Evolutionary conservation across 2,329 filamentous ascomycete species (phyloP).

Genomic region (Diaporthe sp.): DNA sequence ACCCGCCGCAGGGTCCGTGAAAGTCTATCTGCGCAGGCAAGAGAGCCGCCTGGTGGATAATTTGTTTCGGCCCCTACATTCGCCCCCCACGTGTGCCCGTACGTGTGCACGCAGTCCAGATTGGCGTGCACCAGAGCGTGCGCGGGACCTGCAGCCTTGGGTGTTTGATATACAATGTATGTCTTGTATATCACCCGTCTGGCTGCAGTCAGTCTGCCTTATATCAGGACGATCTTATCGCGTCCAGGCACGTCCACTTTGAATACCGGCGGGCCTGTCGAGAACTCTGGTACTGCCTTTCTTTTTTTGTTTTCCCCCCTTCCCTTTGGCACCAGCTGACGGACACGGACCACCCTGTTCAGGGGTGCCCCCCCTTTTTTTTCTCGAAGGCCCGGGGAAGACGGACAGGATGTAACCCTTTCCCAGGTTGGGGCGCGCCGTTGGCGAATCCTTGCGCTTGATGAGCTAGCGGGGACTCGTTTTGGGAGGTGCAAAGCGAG

Average conservation of each 20-base stretch:
- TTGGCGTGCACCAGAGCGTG: background rate
- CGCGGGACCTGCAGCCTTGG: background rate
- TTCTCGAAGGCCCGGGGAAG: conserved; percentile 33
- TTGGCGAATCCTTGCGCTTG: conserved; percentile 16
- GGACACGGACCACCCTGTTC: conserved; percentile 24
- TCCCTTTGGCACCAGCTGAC: background rate
- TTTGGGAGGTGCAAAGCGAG: conserved; percentile 15
- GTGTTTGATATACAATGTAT: conserved; percentile 5
- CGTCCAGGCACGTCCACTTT: background rate
- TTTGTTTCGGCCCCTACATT: conserved; percentile 11
- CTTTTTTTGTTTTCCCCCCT: background rate
- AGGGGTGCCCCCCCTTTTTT: conserved; percentile 20
- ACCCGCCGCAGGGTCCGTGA: background rate
- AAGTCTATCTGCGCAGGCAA: conserved; percentile 21
- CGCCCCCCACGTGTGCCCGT: background rate
- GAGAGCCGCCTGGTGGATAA: conserved; percentile 17
- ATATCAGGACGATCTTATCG: conserved; percentile 12
- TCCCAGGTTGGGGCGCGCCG: background rate
- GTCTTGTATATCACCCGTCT: background rate
- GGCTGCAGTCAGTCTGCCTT: background rate
- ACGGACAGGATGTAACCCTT: conserved; percentile 27
- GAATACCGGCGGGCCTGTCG: background rate
- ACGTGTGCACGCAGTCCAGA: no score
- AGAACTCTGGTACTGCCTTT: background rate
- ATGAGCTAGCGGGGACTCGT: background rate